Evolutionary conservation across 768 basidiomycete species (phyloP).

Genomic region (Symmetrospora coprosmae): DNA sequence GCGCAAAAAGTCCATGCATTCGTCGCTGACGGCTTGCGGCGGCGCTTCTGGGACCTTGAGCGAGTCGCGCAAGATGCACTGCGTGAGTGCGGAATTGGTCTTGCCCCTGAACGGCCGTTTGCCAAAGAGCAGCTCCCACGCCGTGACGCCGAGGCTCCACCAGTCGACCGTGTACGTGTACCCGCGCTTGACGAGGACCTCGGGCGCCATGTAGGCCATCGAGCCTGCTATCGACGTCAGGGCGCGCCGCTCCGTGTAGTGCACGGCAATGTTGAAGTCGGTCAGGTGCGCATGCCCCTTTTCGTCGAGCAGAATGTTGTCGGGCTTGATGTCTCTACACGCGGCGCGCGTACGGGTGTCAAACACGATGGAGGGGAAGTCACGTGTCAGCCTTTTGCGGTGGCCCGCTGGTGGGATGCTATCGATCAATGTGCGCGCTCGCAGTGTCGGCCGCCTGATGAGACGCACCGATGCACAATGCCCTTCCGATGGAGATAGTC

Average conservation of each 20-base stretch:
- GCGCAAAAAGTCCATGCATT: conserved; percentile 64
- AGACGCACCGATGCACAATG: conserved; percentile 82
- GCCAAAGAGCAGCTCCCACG: conserved; percentile 84
- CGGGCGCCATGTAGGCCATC: conserved; percentile 98
- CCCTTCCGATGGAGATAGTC: conserved; percentile 79
- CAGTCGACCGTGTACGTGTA: conserved; percentile 88
- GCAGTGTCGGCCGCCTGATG: too few relatives aligned
- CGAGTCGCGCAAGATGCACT: conserved; percentile 75
- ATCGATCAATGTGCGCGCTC: too few relatives aligned
- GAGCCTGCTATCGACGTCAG: conserved; percentile 91
- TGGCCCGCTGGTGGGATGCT: neutral
- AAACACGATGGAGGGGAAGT: too few relatives aligned
- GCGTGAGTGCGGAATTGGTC: conserved; percentile 80
- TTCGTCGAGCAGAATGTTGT: conserved; percentile 90
- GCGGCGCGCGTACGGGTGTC: too few relatives aligned
- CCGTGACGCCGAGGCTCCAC: conserved; percentile 90
- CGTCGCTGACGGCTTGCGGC: conserved; percentile 46
- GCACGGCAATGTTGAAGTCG: conserved; percentile 97
- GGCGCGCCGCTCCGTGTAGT: conserved; percentile 74
- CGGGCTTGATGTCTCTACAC: conserved; percentile 81
- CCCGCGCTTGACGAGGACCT: conserved; percentile 81
- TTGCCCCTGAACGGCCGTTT: conserved; percentile 75
- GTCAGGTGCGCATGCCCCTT: conserved; percentile 89
- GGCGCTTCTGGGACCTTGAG: conserved; percentile 84
- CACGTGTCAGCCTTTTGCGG: neutral